A percentile compares a stretch with the other conserved stretches of the same genome.
phyloP scores from a whole-genome alignment of 2,329 filamentous ascomycete genomes.

The Ceratocystis variospora region DNA sequence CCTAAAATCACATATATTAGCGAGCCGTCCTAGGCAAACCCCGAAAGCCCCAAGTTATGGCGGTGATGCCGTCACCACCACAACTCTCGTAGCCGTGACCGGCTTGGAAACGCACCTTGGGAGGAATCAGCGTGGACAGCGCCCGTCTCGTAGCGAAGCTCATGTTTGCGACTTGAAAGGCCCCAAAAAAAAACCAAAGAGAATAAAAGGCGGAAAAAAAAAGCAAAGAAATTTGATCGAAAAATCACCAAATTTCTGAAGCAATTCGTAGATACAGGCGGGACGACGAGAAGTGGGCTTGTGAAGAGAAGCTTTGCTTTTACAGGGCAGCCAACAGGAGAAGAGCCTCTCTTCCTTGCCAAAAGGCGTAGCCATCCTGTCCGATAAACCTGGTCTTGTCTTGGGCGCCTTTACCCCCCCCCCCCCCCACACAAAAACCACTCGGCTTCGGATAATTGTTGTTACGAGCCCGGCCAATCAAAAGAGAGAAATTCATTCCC shows the following conservation, averaged over 20 bases:
- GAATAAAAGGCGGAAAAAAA: constrained; percentile 6
- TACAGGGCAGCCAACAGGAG: not conserved
- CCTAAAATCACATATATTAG: constrained; percentile 31
- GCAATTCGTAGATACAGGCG: constrained; percentile 18
- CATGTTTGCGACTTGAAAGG: constrained; percentile 37
- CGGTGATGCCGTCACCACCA: too few relatives aligned
- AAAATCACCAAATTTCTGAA: constrained; percentile 10
- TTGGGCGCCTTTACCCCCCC: not conserved
- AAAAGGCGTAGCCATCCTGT: not conserved
- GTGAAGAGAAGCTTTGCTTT: constrained; percentile 17
- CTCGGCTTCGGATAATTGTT: constrained; percentile 34
- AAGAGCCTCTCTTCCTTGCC: not conserved
- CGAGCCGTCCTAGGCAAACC: too few relatives aligned
- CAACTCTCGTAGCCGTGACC: too few relatives aligned
- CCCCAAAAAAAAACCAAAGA: not conserved
- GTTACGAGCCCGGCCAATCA: constrained; percentile 34
- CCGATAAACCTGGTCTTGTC: constrained; percentile 13
- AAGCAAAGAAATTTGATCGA: constrained; percentile 10
- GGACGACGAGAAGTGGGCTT: constrained; percentile 15
- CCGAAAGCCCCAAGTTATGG: too few relatives aligned
- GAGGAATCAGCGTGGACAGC: constrained; percentile 96
- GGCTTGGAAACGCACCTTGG: constrained; percentile 56
- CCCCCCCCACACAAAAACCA: constrained; percentile 34
- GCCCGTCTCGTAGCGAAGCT: constrained; percentile 81
- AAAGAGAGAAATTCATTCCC: constrained; percentile 2